Percentiles rank a stretch among this genome's conserved stretches.
These are phyloP conservation scores for Arabidopsis suecica DNA, from an alignment of 345 rosid genomes.

Conservation along the genomic window DNA sequence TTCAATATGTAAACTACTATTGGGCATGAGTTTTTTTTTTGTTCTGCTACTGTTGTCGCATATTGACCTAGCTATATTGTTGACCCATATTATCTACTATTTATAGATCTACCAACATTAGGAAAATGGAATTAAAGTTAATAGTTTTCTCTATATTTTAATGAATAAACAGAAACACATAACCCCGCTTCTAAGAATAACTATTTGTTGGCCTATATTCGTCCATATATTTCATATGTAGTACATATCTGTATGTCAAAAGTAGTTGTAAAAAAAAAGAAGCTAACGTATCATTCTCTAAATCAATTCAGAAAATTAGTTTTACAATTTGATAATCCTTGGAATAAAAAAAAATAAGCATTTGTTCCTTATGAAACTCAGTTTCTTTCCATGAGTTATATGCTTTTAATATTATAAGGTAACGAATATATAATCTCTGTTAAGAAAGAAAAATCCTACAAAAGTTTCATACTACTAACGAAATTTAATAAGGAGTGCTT, in stretches of 20 bases:
- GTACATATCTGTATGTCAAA: neutral
- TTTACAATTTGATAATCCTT: neutral
- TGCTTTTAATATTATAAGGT: neutral
- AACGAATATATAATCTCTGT: neutral
- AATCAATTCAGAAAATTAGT: neutral
- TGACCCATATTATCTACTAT: constrained; percentile 38
- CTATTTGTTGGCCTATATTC: neutral
- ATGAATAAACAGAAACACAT: neutral
- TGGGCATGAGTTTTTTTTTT: neutral
- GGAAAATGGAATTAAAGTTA: neutral
- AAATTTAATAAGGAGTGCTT: neutral
- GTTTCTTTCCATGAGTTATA: neutral
- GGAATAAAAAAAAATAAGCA: neutral
- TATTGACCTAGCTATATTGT: constrained; percentile 34
- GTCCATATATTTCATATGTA: neutral
- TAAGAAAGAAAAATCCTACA: neutral
- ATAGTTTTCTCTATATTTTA: neutral
- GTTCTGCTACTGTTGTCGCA: neutral
- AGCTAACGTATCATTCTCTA: neutral
- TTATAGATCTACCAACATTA: constrained; percentile 28
- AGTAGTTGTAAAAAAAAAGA: neutral
- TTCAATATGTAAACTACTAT: neutral
- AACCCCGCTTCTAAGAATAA: neutral
- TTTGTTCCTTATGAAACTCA: neutral
- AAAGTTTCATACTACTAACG: neutral